Evolutionary conservation across 805 yeast genomes (phyloP).

Genomic region (Millerozyma miso): DNA sequence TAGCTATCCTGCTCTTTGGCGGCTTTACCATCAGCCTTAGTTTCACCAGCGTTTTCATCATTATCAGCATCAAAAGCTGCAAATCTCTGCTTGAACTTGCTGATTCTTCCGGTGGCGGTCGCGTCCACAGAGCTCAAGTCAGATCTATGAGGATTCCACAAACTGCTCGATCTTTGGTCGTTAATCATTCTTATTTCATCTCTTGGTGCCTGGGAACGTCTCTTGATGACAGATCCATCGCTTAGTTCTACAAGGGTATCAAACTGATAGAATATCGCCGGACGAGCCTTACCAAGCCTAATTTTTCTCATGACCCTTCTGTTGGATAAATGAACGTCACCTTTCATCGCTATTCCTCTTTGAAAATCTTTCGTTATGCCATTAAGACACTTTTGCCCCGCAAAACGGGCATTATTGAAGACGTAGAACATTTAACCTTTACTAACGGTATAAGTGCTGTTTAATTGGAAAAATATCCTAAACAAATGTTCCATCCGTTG

Average conservation of each 20-base stretch:
- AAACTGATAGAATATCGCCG: conserved; percentile 88
- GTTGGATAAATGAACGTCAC: conserved; percentile 40
- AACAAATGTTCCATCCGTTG: no score
- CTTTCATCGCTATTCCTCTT: conserved; percentile 19
- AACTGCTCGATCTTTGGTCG: conserved; percentile 81
- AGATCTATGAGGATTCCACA: conserved; percentile 86
- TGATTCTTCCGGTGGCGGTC: conserved; percentile 79
- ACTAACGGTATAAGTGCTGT: no score
- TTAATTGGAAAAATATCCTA: not conserved
- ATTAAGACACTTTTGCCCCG: not conserved
- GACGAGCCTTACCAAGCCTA: conserved; percentile 80
- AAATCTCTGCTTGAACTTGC: conserved; percentile 67
- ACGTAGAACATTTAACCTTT: not conserved
- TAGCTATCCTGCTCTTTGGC: conserved; percentile 40
- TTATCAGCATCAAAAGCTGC: conserved; percentile 32
- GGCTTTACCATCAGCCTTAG: conserved; percentile 7
- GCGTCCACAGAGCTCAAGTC: conserved; percentile 72
- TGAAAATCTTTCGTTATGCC: conserved; percentile 6
- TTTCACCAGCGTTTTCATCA: conserved; percentile 12
- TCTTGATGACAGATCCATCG: conserved; percentile 84
- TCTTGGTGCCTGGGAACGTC: conserved; percentile 86
- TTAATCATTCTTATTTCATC: conserved; percentile 78
- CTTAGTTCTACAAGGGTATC: conserved; percentile 85
- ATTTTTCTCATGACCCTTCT: conserved; percentile 68
- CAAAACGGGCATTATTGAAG: not conserved